Evolutionary conservation across 169 alveolate genomes (phyloP).

Genomic region (Toxoplasma gondii): DNA sequence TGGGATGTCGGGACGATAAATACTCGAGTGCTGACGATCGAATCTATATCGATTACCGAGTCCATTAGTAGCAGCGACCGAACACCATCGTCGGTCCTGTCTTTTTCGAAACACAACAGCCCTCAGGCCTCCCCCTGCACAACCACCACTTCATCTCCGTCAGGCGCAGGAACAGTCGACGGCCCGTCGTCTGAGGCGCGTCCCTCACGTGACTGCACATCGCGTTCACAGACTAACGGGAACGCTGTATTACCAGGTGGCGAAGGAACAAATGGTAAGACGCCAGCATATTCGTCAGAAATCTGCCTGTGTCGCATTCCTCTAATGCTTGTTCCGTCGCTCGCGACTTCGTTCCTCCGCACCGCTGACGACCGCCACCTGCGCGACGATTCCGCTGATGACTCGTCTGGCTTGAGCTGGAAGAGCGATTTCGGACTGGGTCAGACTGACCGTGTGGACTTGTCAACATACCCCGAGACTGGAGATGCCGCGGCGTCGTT

Average conservation of each 20-base stretch:
- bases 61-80: conserved; percentile 11
- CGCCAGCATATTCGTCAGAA: not conserved
- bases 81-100: conserved; percentile 18
- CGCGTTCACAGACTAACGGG: too few relatives aligned
- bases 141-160: too few relatives aligned
- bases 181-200: too few relatives aligned
- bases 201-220: too few relatives aligned
- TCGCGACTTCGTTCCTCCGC: not conserved
- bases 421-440: too few relatives aligned
- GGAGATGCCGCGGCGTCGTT: conserved; percentile 9
- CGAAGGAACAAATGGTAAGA: not conserved
- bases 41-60: conserved; percentile 30
- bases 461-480: not conserved
- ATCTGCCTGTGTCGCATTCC: conserved; percentile 39
- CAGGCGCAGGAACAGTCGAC: too few relatives aligned
- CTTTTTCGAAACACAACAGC: not conserved
- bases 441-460: not conserved
- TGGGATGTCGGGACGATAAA: conserved; percentile 41
- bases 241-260: too few relatives aligned
- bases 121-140: not conserved
- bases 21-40: not conserved
- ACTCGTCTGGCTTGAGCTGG: too few relatives aligned
- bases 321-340: conserved; percentile 17
- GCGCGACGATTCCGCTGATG: too few relatives aligned
- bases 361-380: not conserved